Evolutionary conservation across 2,329 filamentous ascomycete species (phyloP).

Genomic region (Penicillium brevicompactum): DNA sequence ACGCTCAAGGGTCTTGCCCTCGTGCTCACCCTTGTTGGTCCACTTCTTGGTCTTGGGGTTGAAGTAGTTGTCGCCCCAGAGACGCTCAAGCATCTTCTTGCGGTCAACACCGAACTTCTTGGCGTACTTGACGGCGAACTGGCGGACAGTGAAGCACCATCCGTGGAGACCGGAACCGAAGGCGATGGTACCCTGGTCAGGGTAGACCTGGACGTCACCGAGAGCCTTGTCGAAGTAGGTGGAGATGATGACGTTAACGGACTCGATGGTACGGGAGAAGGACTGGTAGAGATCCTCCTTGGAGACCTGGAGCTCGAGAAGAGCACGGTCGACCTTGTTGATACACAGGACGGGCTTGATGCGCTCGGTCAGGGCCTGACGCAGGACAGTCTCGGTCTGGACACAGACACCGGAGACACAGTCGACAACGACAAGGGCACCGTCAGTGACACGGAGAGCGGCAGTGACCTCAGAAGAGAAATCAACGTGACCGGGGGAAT

Average conservation of each 20-base stretch:
- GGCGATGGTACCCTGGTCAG: constrained; percentile 94
- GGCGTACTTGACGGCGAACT: constrained; percentile 93
- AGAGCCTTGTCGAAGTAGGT: constrained; percentile 97
- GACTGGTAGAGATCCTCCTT: constrained; percentile 99
- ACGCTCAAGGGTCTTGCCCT: constrained; percentile 91
- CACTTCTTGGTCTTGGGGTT: constrained; percentile 99
- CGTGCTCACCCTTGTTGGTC: constrained; percentile 81
- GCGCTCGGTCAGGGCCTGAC: constrained; percentile 98
- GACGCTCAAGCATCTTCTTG: constrained; percentile 99
- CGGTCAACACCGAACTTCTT: constrained; percentile 99
- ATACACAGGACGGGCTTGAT: constrained; percentile 99
- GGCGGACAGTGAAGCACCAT: constrained; percentile 98
- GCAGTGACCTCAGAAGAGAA: constrained; percentile 99
- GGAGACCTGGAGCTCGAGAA: constrained; percentile 96
- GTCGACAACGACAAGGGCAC: constrained; percentile 99
- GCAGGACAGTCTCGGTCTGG: constrained; percentile 99
- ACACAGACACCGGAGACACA: constrained; percentile 99
- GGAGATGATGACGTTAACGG: constrained; percentile 99
- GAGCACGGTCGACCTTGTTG: constrained; percentile 99
- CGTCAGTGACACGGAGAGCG: constrained; percentile 98
- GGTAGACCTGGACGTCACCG: constrained; percentile 98
- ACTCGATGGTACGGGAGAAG: constrained; percentile 99
- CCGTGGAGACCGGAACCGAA: constrained; percentile 99
- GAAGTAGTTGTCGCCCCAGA: constrained; percentile 99
- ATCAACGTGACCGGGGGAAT: constrained; percentile 99